Base-by-base conservation (phyloP, 176 grass and related monocot species). In the Zoysia japonica region DNA sequence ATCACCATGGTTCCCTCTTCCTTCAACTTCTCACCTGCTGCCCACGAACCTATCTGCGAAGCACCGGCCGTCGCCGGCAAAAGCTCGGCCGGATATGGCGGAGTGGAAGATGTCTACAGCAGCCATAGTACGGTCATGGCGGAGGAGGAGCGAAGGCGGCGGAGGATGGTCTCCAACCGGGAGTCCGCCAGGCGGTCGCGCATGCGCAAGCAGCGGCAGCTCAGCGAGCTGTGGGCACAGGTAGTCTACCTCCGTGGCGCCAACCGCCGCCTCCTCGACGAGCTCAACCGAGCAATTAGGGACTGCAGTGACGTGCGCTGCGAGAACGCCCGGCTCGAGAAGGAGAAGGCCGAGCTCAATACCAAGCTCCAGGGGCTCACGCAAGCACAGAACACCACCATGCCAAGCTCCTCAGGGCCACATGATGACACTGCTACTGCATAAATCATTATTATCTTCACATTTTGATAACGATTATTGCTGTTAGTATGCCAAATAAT, bases 161-260 rank as follows among this genome's bases (percentile, higher is more conserved):
- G 96, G 73, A 83, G 96, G 90, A 99, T 93, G 96, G 66, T 93
- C 60, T 99, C 96, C 36, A 99, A 99, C 85, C 76, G 96, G 48
- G 96, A 99, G 84, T 99, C 96, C 1, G 96, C 96, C 2, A 79
- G 96, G 59, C 78, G 92, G 68, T 95, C 92, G 7, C 96, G 96
- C 69, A 93, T 99, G 88, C 89, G 96, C 64, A 95, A 99, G 85
- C 96, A 99, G 76, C 78, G 88, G 73, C 92, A 99, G 64, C 80
- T 99, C 57, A 85, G 63, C 2, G 90, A 99, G 88, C 88, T 99
- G 16, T 79, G 88, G 80, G 81, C 76, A 5, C 88, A 86, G 81
- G 96, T 93, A 5, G 54, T 87, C 37, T 88, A 89, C 74, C 81
- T 99, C 47, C 88, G 90, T 2, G 55, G 68, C 4, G 63, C 69